Percentiles rank a stretch among this genome's conserved stretches.
These are phyloP conservation scores for Cytauxzoon felis DNA, from an alignment of 169 alveolate genomes.

Conservation along the genomic window DNA sequence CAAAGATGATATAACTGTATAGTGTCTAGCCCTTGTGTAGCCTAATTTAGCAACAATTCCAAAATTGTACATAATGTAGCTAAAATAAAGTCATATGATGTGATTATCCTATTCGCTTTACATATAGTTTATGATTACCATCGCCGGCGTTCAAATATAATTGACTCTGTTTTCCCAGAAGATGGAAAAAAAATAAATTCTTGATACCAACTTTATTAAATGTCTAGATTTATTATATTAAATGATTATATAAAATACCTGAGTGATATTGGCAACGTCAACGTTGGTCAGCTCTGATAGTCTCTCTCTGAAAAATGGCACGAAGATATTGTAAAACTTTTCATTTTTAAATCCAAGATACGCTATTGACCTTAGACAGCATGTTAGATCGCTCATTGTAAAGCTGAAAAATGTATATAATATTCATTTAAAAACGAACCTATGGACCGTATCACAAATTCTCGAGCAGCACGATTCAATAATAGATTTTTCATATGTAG, in stretches of 20 bases:
- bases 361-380: conserved; percentile 50
- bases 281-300: conserved; percentile 5
- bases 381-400: conserved; percentile 34
- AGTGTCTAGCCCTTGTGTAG: too few relatives aligned
- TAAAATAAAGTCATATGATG: too few relatives aligned
- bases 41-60: too few relatives aligned
- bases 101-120: conserved; percentile 55
- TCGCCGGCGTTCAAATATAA: conserved; percentile 23
- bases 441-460: conserved; percentile 53
- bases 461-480: conserved; percentile 37
- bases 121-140: conserved; percentile 31
- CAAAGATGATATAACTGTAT: too few relatives aligned
- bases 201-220: conserved; percentile 30
- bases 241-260: conserved; percentile 8
- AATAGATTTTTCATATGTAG: conserved; percentile 23
- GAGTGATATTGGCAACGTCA: conserved; percentile 45
- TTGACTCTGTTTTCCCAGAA: conserved; percentile 58
- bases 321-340: conserved; percentile 37
- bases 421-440: not conserved
- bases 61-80: too few relatives aligned
- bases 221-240: conserved; percentile 6
- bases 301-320: conserved; percentile 42
- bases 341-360: conserved; percentile 53
- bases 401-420: conserved; percentile 4
- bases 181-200: conserved; percentile 49